These are phyloP conservation scores for Ganoderma lingzhi DNA, from an alignment of 1,284 basidiomycete species.

Conservation along the genomic window DNA sequence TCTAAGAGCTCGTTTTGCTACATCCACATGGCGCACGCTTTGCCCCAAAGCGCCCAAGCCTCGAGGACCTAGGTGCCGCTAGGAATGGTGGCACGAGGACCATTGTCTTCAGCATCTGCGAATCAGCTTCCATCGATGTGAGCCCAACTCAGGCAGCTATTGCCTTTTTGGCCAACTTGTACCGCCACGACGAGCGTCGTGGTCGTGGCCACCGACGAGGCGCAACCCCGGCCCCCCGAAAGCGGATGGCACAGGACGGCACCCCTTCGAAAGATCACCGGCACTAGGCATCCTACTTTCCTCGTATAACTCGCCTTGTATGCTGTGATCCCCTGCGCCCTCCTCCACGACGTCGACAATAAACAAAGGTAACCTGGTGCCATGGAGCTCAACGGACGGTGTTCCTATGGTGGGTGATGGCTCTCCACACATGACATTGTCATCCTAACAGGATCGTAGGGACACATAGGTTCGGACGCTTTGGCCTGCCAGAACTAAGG, in stretches of 20 bases:
- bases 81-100: neutral
- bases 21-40: neutral
- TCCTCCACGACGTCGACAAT: neutral
- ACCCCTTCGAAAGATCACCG: neutral
- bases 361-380: constrained; percentile 9
- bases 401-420: neutral
- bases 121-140: constrained; percentile 1
- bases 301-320: neutral
- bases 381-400: neutral
- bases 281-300: neutral
- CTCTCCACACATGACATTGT: neutral
- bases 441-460: neutral
- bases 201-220: neutral
- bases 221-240: neutral
- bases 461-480: neutral
- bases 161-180: neutral
- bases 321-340: neutral
- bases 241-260: neutral
- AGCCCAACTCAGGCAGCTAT: neutral
- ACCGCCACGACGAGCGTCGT: neutral
- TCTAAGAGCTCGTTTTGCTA: neutral
- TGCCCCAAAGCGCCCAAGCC: neutral
- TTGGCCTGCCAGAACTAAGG: neutral
- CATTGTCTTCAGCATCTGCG: neutral
- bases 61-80: neutral